These are phyloP conservation scores for Hypomyces perniciosus DNA, from an alignment of 2,329 filamentous ascomycete genomes.

Conservation along the genomic window DNA sequence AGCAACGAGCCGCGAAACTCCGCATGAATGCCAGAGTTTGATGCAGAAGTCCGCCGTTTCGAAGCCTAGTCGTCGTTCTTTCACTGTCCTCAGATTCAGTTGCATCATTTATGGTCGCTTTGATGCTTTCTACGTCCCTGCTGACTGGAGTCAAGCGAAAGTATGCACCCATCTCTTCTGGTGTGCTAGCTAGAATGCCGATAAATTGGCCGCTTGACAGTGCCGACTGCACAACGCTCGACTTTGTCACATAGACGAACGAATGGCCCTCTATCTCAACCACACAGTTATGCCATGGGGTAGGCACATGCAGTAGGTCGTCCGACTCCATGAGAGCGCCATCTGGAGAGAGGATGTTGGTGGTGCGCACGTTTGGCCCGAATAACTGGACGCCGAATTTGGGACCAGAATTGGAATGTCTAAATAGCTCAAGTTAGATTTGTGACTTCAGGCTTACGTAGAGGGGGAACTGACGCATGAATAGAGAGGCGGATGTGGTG, in stretches of 20 bases:
- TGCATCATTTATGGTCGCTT: too few species aligned
- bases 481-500: slow-evolving; percentile 42
- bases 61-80: too few species aligned
- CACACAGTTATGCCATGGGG: slow-evolving; percentile 39
- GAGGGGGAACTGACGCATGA: slow-evolving; percentile 31
- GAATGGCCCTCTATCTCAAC: slow-evolving; percentile 21
- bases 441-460: background rate
- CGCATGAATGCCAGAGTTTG: too few species aligned
- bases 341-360: slow-evolving; percentile 26
- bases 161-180: background rate
- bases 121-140: too few species aligned
- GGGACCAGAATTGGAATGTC: slow-evolving; percentile 33
- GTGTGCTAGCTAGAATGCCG: background rate
- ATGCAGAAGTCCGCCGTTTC: too few species aligned
- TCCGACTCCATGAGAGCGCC: slow-evolving; percentile 14
- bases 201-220: slow-evolving; percentile 4
- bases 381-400: slow-evolving; percentile 38
- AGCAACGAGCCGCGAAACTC: too few species aligned
- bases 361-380: slow-evolving; percentile 26
- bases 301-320: slow-evolving; percentile 31
- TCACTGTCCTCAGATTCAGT: too few species aligned
- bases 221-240: slow-evolving; percentile 14
- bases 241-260: slow-evolving; percentile 19
- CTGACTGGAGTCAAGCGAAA: background rate
- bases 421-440: background rate